Conservation (phyloP, 768 basidiomycete genomes). For the Ramaria rubella region DNA sequence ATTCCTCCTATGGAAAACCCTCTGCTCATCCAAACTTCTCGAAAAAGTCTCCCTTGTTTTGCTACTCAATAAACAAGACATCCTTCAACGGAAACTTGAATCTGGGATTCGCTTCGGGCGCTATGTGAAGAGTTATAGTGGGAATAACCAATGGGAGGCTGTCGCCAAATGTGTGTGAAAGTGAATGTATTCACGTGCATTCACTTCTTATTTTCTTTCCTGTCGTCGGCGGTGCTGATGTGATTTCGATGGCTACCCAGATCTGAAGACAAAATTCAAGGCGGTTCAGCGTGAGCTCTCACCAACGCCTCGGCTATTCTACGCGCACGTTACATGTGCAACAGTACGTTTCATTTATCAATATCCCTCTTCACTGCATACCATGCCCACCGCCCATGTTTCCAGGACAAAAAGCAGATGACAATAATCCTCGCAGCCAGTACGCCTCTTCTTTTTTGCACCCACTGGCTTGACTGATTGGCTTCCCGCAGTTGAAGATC, state of each 20-base stretch:
- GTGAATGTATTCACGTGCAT: constrained; percentile 3
- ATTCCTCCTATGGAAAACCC: constrained; percentile 61
- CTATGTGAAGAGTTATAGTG: constrained; percentile 48
- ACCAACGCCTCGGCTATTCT: constrained; percentile 47
- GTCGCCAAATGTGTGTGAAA: constrained; percentile 64
- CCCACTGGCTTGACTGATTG: not conserved
- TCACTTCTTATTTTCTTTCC: not conserved
- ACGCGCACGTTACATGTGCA: constrained; percentile 64
- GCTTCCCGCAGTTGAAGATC: constrained; percentile 6
- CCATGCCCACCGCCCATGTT: not conserved
- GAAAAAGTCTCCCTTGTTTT: constrained; percentile 51
- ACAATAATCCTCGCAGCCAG: constrained; percentile 5
- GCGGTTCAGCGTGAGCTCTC: constrained; percentile 56
- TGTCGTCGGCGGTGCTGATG: not conserved
- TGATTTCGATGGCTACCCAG: constrained; percentile 26
- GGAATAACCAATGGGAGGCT: constrained; percentile 50
- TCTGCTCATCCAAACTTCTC: constrained; percentile 62
- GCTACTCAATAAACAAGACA: constrained; percentile 58
- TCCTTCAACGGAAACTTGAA: constrained; percentile 47
- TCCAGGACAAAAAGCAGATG: constrained; percentile 6
- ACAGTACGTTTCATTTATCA: constrained; percentile 40
- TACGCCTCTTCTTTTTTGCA: not conserved
- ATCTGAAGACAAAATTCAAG: constrained; percentile 63
- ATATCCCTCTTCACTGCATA: not conserved
- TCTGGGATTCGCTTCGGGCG: constrained; percentile 46